phyloP scores from a whole-genome alignment of 768 basidiomycete genomes.

The Kwoniella dendrophila region DNA sequence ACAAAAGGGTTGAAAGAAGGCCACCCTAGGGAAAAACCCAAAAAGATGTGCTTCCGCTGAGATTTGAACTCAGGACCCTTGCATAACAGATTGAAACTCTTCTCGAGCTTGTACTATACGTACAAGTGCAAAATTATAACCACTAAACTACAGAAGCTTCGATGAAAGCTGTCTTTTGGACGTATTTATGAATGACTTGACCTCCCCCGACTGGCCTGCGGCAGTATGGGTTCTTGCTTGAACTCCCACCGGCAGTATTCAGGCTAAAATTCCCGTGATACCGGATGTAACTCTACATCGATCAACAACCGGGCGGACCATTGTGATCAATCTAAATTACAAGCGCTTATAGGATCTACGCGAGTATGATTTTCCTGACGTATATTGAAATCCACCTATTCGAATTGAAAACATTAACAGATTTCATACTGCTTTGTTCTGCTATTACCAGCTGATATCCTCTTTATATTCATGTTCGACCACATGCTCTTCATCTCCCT shows the following conservation, averaged over 20 bases:
- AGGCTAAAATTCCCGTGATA: too few relatives aligned
- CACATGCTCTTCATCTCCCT: too few relatives aligned
- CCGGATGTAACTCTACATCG: too few relatives aligned
- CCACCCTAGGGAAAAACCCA: neutral
- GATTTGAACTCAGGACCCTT: slow-evolving; percentile 27
- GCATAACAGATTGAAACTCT: slow-evolving; percentile 1
- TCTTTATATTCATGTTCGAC: too few relatives aligned
- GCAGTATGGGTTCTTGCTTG: too few relatives aligned
- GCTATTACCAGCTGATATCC: neutral
- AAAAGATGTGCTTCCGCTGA: slow-evolving; percentile 17
- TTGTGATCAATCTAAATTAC: too few relatives aligned
- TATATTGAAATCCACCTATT: neutral
- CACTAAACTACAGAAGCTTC: slow-evolving; percentile 22
- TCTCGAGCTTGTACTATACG: neutral
- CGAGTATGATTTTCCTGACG: neutral
- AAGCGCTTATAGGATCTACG: neutral
- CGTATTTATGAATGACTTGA: too few relatives aligned
- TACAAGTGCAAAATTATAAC: slow-evolving; percentile 32
- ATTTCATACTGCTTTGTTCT: neutral
- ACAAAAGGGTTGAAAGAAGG: too few relatives aligned
- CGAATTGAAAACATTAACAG: neutral
- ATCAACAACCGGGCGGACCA: too few relatives aligned
- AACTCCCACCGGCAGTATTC: too few relatives aligned
- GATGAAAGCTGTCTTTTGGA: neutral
- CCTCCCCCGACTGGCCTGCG: too few relatives aligned